These are phyloP conservation scores for Rhodotorula taiwanensis DNA, from an alignment of 768 basidiomycete genomes.

Conservation along the genomic window DNA sequence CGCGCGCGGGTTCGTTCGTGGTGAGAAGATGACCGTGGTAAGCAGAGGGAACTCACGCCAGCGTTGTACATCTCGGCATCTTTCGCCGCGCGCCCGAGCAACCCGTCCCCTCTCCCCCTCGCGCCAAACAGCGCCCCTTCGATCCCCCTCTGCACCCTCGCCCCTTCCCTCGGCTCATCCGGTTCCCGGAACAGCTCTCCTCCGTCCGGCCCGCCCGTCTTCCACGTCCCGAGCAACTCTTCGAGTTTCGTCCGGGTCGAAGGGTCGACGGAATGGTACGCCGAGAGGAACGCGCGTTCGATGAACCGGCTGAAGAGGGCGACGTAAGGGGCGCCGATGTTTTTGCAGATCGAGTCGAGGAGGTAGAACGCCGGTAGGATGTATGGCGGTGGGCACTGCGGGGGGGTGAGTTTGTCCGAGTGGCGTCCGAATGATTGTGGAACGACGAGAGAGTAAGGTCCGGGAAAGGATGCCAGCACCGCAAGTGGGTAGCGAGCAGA, in stretches of 20 bases:
- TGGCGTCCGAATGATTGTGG: too few species aligned
- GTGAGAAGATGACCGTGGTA: neutral
- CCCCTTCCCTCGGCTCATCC: slow-evolving; percentile 18
- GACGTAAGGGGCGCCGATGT: slow-evolving; percentile 87
- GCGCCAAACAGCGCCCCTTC: slow-evolving; percentile 53
- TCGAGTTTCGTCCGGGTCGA: slow-evolving; percentile 70
- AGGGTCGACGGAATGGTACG: slow-evolving; percentile 64
- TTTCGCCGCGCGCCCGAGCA: slow-evolving; percentile 46
- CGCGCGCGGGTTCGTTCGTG: neutral
- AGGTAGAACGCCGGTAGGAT: slow-evolving; percentile 92
- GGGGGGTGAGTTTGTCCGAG: too few species aligned
- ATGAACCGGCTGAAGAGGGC: slow-evolving; percentile 74
- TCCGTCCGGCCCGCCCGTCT: slow-evolving; percentile 70
- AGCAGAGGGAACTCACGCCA: slow-evolving; percentile 30
- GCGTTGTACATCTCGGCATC: slow-evolving; percentile 56
- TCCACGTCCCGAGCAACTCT: slow-evolving; percentile 94
- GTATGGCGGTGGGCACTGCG: slow-evolving; percentile 77
- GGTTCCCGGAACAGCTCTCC: slow-evolving; percentile 72
- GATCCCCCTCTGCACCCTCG: slow-evolving; percentile 66
- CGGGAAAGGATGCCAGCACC: too few species aligned
- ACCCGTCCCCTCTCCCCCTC: slow-evolving; percentile 6
- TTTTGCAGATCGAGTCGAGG: slow-evolving; percentile 94
- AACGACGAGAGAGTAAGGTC: too few species aligned
- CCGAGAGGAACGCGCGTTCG: slow-evolving; percentile 73
- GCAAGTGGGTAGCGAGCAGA: too few species aligned